phyloP scores from a whole-genome alignment of 805 yeast species.

The Deakozyma indianensis region DNA sequence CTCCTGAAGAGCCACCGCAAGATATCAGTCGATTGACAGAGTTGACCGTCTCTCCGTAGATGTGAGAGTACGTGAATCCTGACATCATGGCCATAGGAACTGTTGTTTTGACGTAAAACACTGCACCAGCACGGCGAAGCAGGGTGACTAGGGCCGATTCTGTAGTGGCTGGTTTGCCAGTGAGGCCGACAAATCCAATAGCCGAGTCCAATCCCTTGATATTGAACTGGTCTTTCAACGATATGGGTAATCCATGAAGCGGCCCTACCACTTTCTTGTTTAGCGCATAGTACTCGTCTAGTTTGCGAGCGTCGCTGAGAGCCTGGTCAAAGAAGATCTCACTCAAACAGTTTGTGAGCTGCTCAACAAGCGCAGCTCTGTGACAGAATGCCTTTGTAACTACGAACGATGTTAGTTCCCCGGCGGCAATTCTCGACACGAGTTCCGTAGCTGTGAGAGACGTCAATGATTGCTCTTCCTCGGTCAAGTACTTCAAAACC shows the following conservation, averaged over 20 bases:
- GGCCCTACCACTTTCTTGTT: slow-evolving; percentile 37
- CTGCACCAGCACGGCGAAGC: slow-evolving; percentile 38
- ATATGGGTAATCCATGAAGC: slow-evolving; percentile 54
- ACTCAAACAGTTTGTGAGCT: slow-evolving; percentile 26
- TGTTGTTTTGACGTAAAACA: slow-evolving; percentile 46
- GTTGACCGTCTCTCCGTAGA: slow-evolving; percentile 33
- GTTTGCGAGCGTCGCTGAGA: slow-evolving; percentile 35
- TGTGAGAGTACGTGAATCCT: slow-evolving; percentile 31
- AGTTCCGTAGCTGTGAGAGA: slow-evolving; percentile 12
- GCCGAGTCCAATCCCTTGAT: slow-evolving; percentile 41
- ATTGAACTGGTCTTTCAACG: slow-evolving; percentile 51
- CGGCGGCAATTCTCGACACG: slow-evolving; percentile 11
- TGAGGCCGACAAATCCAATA: slow-evolving; percentile 13
- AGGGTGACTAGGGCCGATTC: slow-evolving; percentile 35
- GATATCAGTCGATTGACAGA: slow-evolving; percentile 30
- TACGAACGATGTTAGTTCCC: slow-evolving; percentile 27
- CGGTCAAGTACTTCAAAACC: slow-evolving; percentile 5
- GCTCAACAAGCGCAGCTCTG: slow-evolving; percentile 46
- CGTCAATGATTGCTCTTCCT: slow-evolving; percentile 13
- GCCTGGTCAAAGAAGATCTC: slow-evolving; percentile 42
- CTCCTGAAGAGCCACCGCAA: slow-evolving; percentile 43
- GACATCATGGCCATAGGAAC: slow-evolving; percentile 44
- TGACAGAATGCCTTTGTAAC: slow-evolving; percentile 43
- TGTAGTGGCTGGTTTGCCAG: slow-evolving; percentile 28
- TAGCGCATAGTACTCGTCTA: slow-evolving; percentile 31